Conservation (phyloP, 1,284 basidiomycete genomes). For the Gymnopus androsaceus region DNA sequence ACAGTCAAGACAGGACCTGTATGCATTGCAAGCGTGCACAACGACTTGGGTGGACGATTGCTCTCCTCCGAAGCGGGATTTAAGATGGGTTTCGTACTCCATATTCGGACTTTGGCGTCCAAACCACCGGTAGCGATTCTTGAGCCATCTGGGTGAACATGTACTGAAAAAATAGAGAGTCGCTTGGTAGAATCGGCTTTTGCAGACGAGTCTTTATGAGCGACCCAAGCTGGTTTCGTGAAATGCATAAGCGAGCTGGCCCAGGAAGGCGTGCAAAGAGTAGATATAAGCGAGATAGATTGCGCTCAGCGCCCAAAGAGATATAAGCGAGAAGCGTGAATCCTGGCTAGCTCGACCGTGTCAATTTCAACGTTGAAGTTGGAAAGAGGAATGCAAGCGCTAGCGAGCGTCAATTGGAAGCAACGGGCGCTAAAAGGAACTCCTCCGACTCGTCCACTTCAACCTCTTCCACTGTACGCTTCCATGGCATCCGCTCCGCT, state of each 20-base stretch:
- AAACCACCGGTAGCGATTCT: constrained; percentile 95
- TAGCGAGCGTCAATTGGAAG: too few species aligned
- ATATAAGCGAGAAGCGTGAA: too few species aligned
- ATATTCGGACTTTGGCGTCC: constrained; percentile 95
- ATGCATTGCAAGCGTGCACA: constrained; percentile 93
- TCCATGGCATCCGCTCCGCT: too few species aligned
- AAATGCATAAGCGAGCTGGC: constrained; percentile 72
- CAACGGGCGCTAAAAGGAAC: too few species aligned
- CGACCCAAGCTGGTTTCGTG: constrained; percentile 78
- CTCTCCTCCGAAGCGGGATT: constrained; percentile 72
- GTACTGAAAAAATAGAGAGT: constrained; percentile 88
- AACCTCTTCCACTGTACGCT: too few species aligned
- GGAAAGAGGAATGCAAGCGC: too few species aligned
- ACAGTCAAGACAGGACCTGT: constrained; percentile 93
- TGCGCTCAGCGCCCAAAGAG: too few species aligned
- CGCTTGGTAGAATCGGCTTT: constrained; percentile 63
- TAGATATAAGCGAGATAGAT: too few species aligned
- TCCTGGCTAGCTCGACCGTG: too few species aligned
- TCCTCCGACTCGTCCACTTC: too few species aligned
- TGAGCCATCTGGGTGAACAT: constrained; percentile 94
- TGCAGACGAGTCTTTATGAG: constrained; percentile 57
- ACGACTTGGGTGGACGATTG: constrained; percentile 78
- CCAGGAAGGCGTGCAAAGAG: too few species aligned
- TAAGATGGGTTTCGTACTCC: constrained; percentile 94
- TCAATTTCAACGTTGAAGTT: too few species aligned